These are phyloP conservation scores for Gyromitra esculenta DNA, from an alignment of 2,329 filamentous ascomycete species.

Conservation along the genomic window DNA sequence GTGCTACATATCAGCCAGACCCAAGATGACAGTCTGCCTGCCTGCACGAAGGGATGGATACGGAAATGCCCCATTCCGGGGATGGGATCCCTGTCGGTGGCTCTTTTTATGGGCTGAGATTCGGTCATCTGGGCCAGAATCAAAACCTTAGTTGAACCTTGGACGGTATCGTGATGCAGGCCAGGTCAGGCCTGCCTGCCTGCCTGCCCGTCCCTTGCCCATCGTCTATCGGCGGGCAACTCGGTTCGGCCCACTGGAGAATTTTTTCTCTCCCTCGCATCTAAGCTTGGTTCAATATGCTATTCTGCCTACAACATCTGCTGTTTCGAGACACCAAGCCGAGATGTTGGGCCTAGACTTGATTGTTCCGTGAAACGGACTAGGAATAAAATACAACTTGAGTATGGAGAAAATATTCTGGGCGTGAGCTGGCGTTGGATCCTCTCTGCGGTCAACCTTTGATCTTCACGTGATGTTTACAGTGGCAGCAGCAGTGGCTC, in stretches of 20 bases:
- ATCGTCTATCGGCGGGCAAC: neutral
- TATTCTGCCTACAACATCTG: constrained; percentile 11
- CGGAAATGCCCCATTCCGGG: constrained; percentile 28
- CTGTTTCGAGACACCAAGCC: constrained; percentile 19
- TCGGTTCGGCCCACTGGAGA: neutral
- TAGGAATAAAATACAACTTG: too few relatives aligned
- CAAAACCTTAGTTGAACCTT: constrained; percentile 46
- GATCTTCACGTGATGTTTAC: constrained; percentile 24
- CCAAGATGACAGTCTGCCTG: constrained; percentile 15
- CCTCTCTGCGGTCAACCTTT: constrained; percentile 42
- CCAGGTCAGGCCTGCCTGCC: neutral
- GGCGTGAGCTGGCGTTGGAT: constrained; percentile 46
- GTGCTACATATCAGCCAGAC: constrained; percentile 10
- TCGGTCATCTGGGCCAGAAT: constrained; percentile 28
- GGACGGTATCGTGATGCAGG: constrained; percentile 25
- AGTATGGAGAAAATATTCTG: neutral
- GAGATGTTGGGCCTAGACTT: constrained; percentile 11
- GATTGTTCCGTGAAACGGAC: constrained; percentile 1
- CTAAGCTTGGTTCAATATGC: constrained; percentile 12
- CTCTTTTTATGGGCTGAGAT: constrained; percentile 33
- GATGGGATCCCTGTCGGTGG: constrained; percentile 30
- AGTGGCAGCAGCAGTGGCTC: too few relatives aligned
- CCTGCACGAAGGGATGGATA: constrained; percentile 21
- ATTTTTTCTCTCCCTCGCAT: neutral
- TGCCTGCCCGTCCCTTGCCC: neutral